Evolutionary conservation across 352 stramenopile species (phyloP), one percentile per base, ranked within the genome.

Genomic region (Phytophthora podocarpi): DNA sequence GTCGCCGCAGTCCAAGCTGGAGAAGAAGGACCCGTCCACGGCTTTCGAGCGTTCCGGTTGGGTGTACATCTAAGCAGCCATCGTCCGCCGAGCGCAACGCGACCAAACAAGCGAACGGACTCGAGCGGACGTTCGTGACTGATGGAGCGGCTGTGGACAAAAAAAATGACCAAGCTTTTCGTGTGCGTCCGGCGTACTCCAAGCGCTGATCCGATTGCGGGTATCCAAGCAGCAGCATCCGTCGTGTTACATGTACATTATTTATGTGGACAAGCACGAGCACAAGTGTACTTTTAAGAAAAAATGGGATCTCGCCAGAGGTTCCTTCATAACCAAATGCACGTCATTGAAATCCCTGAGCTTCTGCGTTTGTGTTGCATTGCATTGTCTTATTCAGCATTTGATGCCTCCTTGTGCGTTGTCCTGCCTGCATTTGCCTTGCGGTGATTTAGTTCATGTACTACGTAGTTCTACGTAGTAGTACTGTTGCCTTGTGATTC

Each of bases 41-140:
- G 82, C 82, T 15, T 91, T 91, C 52, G 80, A 91, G 60, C 80
- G 80, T 43, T 91, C 82, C 18, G 82, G 82, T 34, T 91, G 82
- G 82, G 74, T 73, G 13, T 91, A 77, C 72, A 91, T 91, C 54
- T 91, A 76, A 82, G 34, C 42, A n/a, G 13, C 2, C 3, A 20
- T 2, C 5, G 13, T 1, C 28, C 9, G 4, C 4, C 15, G 42
- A 31, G 20, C 23, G 4, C 13, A 59, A 60, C 41, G 24, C 16
- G 7, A 4, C 5, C 15, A 51, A 24, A 24, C 28, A 53, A 59
- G 37, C 43, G 31, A 54, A 48, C 31, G 43, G 18, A 59, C 37
- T 59, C 42, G 28, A 60, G 15, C 31, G 37, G 42, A 48, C 21
- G 51, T 48, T 43, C 55, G 48, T 50, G 31, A 50, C 41, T 23